Evolutionary conservation across 176 grass and related monocot genomes (phyloP), one percentile per base, ranked within the genome.

Genomic region (Rhynchospora tenuis): DNA sequence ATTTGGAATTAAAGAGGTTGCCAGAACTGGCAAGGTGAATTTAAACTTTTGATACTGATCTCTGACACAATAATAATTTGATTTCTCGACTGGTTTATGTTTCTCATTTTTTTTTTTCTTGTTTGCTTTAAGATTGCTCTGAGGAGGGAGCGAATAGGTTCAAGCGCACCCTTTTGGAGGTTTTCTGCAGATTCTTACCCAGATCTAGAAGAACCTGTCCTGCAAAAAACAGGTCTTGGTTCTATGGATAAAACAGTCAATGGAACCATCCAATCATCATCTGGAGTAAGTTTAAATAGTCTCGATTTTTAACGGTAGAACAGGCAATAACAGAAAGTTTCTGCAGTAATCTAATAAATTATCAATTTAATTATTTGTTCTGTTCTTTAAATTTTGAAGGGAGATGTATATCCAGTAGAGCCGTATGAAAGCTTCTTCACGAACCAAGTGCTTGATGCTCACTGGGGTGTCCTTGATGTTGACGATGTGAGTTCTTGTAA

Each of bases 371-470:
- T 78, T 79, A 31, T 73, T 56, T 57, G 90, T 13, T 87, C 31
- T 10, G 57, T 60, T 42, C 85, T 86, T 86, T 76, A 56, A 81
- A 19, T 81, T 88, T 55, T 65, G 61, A 86, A 99, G 96, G 96
- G 96, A 63, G 93, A 99, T 93, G 96, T 99, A 57, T 99, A 95
- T 90, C 96, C 96, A 6, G 89, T 95, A 28, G 96, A 99, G 85
- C 71, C 78, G 22, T 90, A 88, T 22, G 89, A 89, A 13, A 88
- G 57, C 54, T 86, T 88, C 57, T 85, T 81, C 16, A 83, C 65
- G 62, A 90, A 88, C 78, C 92, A 89, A 90, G 85, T 99, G 63
- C 96, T 99, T 65, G 96, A 99, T 90, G 96, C 96, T 81, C 88
- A 99, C 69, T 99, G 96, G 93, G 91, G 96, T 51, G 91, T 99